Evolutionary conservation across 192 early-diverging fungal genomes (phyloP), one percentile per base, ranked within the genome.

Genomic region (Coemansia sp.): DNA sequence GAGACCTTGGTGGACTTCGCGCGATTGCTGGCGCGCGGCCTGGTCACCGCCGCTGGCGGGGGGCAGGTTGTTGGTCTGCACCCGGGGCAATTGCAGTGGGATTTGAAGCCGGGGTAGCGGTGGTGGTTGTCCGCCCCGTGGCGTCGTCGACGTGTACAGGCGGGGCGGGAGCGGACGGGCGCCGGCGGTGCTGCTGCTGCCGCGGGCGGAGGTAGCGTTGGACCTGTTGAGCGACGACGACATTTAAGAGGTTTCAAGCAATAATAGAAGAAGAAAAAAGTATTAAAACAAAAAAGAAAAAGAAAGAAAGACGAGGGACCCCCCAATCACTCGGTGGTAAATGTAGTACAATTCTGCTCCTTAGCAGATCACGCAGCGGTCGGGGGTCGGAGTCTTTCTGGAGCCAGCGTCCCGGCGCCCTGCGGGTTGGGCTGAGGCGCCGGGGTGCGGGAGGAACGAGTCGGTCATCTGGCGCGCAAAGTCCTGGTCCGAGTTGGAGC

Each of bases 221-320:
- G 77, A 79, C 11, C 77, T 63, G 47, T 70, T 74, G 1, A 79
- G 54, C n/a, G 70, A 66, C 4, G 74, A 79, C 3, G 76, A 40
- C 76, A 78, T 78, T 54, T 18, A 3, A 5, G 2, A 29, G 31
- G 8, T 6, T 6, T 10, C 34, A 10, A 40, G 26, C 33, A 47
- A 41, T 26, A 37, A 46, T 35, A 32, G 18, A 29, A 18, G 3
- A 18, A 35, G 13, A 27, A 8, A 23, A 14, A 46, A 13, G 37
- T 32, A 14, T n/a, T 22, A 51, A 39, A 31, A 2, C 7, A 47
- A 5, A 40, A 27, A 52, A 14, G 14, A 39, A 41, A 54, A 53
- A 38, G 9, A 29, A 50, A n/a, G 23, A 60, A 51, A 51, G 40
- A 17, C n/a, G n/a, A n/a, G n/a, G n/a, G n/a, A n/a, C n/a, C n/a